Evolutionary conservation across 441 rosid genomes (phyloP).

Genomic region (Jatropha multifida): DNA sequence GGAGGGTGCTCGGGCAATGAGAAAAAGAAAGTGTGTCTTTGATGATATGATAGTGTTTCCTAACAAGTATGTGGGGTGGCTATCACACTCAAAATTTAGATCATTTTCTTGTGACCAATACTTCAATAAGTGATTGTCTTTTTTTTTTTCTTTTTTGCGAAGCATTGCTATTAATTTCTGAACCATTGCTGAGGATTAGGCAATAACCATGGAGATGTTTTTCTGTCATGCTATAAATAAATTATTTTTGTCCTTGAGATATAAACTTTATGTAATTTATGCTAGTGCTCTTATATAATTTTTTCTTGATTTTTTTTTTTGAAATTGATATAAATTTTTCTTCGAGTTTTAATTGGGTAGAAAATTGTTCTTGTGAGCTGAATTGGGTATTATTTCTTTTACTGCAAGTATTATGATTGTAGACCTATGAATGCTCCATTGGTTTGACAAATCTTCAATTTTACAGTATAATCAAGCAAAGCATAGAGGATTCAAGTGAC

Average conservation of each 20-base stretch:
- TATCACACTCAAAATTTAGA: not conserved
- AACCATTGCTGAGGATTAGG: not conserved
- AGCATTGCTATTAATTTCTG: not conserved
- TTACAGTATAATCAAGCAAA: slow-evolving; percentile 56
- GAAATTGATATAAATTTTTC: too few relatives aligned
- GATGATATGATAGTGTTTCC: slow-evolving; percentile 65
- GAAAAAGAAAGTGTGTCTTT: slow-evolving; percentile 59
- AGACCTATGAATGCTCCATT: not conserved
- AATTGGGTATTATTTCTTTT: not conserved
- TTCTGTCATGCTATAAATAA: not conserved
- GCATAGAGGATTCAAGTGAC: slow-evolving; percentile 56
- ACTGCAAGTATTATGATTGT: not conserved
- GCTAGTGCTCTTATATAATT: not conserved
- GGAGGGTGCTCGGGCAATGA: slow-evolving; percentile 44
- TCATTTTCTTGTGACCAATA: not conserved
- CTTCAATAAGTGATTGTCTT: not conserved
- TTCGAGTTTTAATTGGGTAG: not conserved
- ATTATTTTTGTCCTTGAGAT: not conserved
- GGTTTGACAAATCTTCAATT: slow-evolving; percentile 2
- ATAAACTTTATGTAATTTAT: not conserved
- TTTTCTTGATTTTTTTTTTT: too few relatives aligned
- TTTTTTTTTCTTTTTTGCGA: not conserved
- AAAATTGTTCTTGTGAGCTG: not conserved
- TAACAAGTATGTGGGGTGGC: slow-evolving; percentile 47
- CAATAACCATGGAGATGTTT: not conserved